Percentiles rank a stretch among this genome's conserved stretches.
phyloP scores from a whole-genome alignment of 352 stramenopile genomes.

The Phytophthora nicotianae region DNA sequence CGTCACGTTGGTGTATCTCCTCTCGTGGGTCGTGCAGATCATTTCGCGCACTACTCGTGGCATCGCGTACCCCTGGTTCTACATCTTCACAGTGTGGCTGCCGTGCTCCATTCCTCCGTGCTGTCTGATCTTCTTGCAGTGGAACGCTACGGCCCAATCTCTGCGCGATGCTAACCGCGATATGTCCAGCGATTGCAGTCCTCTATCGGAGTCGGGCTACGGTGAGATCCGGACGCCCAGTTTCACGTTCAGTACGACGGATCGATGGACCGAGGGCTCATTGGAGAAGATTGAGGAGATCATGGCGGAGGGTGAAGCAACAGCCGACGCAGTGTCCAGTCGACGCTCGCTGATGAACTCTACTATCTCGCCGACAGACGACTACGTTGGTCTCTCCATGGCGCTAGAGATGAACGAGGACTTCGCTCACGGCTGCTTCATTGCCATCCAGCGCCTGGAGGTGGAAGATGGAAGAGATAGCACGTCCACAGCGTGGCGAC shows the following conservation, averaged over 20 bases:
- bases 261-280: slow-evolving; percentile 61
- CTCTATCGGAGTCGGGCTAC: slow-evolving; percentile 65
- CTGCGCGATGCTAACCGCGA: slow-evolving; percentile 64
- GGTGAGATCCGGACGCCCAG: slow-evolving; percentile 80
- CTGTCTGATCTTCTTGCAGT: slow-evolving; percentile 89
- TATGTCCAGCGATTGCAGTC: slow-evolving; percentile 47
- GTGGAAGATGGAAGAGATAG: slow-evolving; percentile 36
- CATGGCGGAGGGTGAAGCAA: slow-evolving; percentile 40
- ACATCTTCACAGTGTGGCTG: slow-evolving; percentile 90
- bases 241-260: slow-evolving; percentile 72
- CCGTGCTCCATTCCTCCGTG: slow-evolving; percentile 85
- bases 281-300: slow-evolving; percentile 54
- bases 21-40: slow-evolving; percentile 87
- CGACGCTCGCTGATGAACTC: slow-evolving; percentile 33
- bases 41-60: slow-evolving; percentile 58
- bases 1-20: slow-evolving; percentile 83
- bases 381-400: slow-evolving; percentile 85
- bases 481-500: slow-evolving; percentile 54
- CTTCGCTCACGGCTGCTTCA: slow-evolving; percentile 76
- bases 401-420: slow-evolving; percentile 82
- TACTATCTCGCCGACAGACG: slow-evolving; percentile 45
- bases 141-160: slow-evolving; percentile 87
- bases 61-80: slow-evolving; percentile 89
- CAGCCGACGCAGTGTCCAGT: slow-evolving; percentile 29
- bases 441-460: slow-evolving; percentile 76